Percentiles rank a stretch among this genome's conserved stretches.
phyloP scores from a whole-genome alignment of 179 eudicot species.

The Vitellaria paradoxa region DNA sequence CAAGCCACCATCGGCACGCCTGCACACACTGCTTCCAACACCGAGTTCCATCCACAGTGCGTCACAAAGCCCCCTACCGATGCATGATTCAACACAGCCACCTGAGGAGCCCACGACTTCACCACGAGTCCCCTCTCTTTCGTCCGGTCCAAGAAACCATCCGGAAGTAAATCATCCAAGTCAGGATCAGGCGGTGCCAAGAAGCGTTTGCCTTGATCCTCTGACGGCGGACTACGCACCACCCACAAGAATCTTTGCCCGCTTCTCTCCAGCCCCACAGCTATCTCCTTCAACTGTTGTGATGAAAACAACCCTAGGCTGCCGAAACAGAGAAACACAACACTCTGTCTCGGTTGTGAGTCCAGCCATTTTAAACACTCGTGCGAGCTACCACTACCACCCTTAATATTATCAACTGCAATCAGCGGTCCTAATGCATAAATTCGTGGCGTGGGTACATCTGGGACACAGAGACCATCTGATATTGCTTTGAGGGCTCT shows the following conservation, averaged over 20 bases:
- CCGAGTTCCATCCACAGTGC: slow-evolving; percentile 78
- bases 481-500: slow-evolving; percentile 24
- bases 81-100: slow-evolving; percentile 41
- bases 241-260: slow-evolving; percentile 62
- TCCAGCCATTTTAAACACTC: slow-evolving; percentile 57
- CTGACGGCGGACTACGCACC: slow-evolving; percentile 40
- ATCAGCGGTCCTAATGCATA: slow-evolving; percentile 42
- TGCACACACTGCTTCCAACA: slow-evolving; percentile 42
- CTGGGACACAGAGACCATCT: slow-evolving; percentile 30
- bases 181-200: slow-evolving; percentile 36
- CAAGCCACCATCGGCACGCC: slow-evolving; percentile 63
- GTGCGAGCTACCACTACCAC: not conserved
- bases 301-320: slow-evolving; percentile 36
- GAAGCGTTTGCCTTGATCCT: slow-evolving; percentile 18
- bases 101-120: slow-evolving; percentile 64
- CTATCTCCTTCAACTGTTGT: slow-evolving; percentile 49
- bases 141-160: slow-evolving; percentile 49
- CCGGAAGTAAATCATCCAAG: slow-evolving; percentile 40
- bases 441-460: slow-evolving; percentile 32
- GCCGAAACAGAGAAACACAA: slow-evolving; percentile 55
- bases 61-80: slow-evolving; percentile 60
- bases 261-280: slow-evolving; percentile 52
- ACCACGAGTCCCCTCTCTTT: slow-evolving; percentile 44
- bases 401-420: not conserved
- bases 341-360: slow-evolving; percentile 45